A percentile compares a stretch with the other conserved stretches of the same genome.
phyloP scores from a whole-genome alignment of 371 early-diverging fungal genomes.

The Apophysomyces ossiformis region DNA sequence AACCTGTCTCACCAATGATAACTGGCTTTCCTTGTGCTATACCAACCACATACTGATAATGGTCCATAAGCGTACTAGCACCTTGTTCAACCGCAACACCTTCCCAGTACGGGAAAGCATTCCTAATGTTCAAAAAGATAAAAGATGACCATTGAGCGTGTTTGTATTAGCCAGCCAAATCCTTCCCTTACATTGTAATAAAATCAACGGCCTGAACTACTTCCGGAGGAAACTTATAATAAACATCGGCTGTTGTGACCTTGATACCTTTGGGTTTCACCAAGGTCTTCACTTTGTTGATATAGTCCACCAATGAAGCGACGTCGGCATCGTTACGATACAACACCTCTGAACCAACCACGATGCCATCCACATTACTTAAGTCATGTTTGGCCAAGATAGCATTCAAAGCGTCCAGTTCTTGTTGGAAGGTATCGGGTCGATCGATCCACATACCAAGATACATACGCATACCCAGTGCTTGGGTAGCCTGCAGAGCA shows the following conservation, averaged over 20 bases:
- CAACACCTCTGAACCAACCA: constrained; percentile 68
- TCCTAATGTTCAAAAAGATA: constrained; percentile 26
- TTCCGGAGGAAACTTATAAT: constrained; percentile 48
- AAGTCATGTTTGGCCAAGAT: constrained; percentile 36
- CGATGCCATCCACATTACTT: constrained; percentile 53
- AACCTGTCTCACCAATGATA: constrained; percentile 70
- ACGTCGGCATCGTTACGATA: constrained; percentile 59
- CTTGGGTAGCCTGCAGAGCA: constrained; percentile 62
- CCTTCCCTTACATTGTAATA: constrained; percentile 51
- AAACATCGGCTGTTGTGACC: constrained; percentile 65
- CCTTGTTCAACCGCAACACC: constrained; percentile 57
- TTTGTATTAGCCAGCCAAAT: neutral
- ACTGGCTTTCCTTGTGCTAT: constrained; percentile 56
- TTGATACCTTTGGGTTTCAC: constrained; percentile 39
- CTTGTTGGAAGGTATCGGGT: constrained; percentile 51
- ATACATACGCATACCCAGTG: constrained; percentile 57
- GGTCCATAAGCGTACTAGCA: constrained; percentile 47
- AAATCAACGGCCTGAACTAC: constrained; percentile 61
- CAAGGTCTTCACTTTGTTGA: constrained; percentile 34
- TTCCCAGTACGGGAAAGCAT: constrained; percentile 76
- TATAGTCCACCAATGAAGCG: constrained; percentile 39
- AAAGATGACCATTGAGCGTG: neutral
- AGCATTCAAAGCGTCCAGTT: constrained; percentile 49
- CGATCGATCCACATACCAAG: constrained; percentile 68
- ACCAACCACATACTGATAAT: constrained; percentile 48